These are phyloP conservation scores for Neocallimastix lanati DNA, from an alignment of 192 early-diverging fungal species.

Conservation along the genomic window DNA sequence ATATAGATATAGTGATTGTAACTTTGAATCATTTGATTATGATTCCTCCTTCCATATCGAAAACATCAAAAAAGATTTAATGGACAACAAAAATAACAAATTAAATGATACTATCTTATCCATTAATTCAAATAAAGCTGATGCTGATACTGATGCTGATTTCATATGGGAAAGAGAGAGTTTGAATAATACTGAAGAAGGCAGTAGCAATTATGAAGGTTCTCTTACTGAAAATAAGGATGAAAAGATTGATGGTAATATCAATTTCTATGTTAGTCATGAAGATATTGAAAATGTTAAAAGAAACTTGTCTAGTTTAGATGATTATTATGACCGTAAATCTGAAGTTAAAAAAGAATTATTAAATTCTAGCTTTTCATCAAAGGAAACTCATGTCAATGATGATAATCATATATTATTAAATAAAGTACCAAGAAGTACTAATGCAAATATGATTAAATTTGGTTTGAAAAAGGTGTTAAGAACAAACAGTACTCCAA, in stretches of 20 bases:
- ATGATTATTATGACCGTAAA: not conserved
- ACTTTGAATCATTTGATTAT: not conserved
- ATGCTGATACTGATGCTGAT: no score
- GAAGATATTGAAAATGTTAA: not conserved
- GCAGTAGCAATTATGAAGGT: not conserved
- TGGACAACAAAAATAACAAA: not conserved
- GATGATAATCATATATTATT: not conserved
- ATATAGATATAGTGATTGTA: not conserved
- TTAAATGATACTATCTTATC: not conserved
- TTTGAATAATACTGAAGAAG: not conserved
- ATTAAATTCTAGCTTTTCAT: no score
- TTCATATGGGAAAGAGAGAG: not conserved
- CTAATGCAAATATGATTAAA: no score
- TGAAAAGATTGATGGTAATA: not conserved
- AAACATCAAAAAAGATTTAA: not conserved
- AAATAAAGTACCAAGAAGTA: not conserved
- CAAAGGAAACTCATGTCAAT: no score
- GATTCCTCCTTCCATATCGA: not conserved
- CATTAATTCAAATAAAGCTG: not conserved
- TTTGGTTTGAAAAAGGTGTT: not conserved
- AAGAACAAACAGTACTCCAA: not conserved
- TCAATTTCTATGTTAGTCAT: not conserved
- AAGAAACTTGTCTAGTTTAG: no score
- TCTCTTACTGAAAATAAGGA: not conserved
- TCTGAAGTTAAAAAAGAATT: not conserved